phyloP scores from a whole-genome alignment of 805 yeast species.

The Nakazawaea sp. region DNA sequence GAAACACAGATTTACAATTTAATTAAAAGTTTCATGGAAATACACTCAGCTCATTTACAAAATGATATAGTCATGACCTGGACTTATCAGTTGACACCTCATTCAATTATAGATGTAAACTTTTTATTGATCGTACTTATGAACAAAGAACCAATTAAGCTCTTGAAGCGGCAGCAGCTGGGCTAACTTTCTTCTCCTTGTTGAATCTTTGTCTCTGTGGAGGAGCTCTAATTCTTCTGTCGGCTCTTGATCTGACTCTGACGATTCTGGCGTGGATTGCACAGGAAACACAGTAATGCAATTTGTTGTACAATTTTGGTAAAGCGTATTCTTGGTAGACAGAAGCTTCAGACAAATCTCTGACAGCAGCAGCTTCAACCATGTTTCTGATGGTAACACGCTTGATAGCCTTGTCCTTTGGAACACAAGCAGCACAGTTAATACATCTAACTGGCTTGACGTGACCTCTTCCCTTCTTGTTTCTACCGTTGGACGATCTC shows the following conservation, averaged over 20 bases:
- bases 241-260: conserved; percentile 98
- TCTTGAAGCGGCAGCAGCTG: conserved; percentile 96
- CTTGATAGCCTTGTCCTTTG: conserved; percentile 99
- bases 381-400: conserved; percentile 99
- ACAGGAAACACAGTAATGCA: conserved; percentile 99
- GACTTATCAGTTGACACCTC: too few relatives aligned
- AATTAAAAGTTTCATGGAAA: too few relatives aligned
- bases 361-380: conserved; percentile 99
- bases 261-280: conserved; percentile 99
- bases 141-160: conserved; percentile 52
- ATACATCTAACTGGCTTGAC: conserved; percentile 99
- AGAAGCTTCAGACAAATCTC: conserved; percentile 99
- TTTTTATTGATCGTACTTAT: too few relatives aligned
- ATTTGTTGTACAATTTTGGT: conserved; percentile 99
- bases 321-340: conserved; percentile 98
- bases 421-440: conserved; percentile 99
- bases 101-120: too few relatives aligned
- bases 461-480: conserved; percentile 99
- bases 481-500: conserved; percentile 99
- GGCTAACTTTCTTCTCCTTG: conserved; percentile 93
- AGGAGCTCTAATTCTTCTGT: conserved; percentile 98
- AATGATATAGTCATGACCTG: too few relatives aligned
- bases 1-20: too few relatives aligned
- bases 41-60: too few relatives aligned
- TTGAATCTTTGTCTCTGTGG: conserved; percentile 99